phyloP scores from a whole-genome alignment of 108 stramenopile genomes.

The Skeletonema potamos region DNA sequence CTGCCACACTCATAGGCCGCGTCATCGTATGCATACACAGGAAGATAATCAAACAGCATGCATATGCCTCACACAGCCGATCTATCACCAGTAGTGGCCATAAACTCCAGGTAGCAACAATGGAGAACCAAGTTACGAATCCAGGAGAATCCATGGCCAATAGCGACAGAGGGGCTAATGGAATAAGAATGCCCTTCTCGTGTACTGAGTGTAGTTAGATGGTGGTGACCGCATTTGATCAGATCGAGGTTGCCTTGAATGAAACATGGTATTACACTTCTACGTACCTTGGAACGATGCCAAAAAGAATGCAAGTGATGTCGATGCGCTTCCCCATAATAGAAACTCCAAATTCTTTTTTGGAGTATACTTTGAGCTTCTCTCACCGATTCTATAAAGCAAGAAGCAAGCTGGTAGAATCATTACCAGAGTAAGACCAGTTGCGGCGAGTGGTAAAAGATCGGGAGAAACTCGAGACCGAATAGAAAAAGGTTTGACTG shows the following conservation, averaged over 20 bases:
- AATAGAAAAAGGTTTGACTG: conserved; percentile 66
- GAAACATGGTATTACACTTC: conserved; percentile 46
- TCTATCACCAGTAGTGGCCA: conserved; percentile 75
- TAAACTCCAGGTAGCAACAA: conserved; percentile 67
- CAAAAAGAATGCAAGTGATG: conserved; percentile 89
- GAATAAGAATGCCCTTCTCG: conserved; percentile 91
- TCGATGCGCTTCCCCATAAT: conserved; percentile 56
- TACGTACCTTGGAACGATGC: conserved; percentile 26
- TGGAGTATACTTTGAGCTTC: conserved; percentile 17
- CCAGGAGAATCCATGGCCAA: conserved; percentile 52
- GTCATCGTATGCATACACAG: conserved; percentile 17
- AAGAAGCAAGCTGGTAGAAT: conserved; percentile 52
- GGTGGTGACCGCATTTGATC: not conserved
- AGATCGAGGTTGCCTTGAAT: not conserved
- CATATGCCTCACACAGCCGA: conserved; percentile 67
- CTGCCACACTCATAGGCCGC: not conserved
- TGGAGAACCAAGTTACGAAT: conserved; percentile 69
- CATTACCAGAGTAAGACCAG: conserved; percentile 50
- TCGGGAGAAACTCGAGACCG: conserved; percentile 54
- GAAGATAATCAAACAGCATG: conserved; percentile 60
- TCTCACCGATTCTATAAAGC: conserved; percentile 44
- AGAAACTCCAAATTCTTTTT: conserved; percentile 39
- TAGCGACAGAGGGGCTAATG: conserved; percentile 77
- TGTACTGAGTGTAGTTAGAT: conserved; percentile 71
- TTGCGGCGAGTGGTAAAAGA: conserved; percentile 54